Evolutionary conservation across 768 basidiomycete genomes (phyloP).

Genomic region (Leccinum truebloodii): DNA sequence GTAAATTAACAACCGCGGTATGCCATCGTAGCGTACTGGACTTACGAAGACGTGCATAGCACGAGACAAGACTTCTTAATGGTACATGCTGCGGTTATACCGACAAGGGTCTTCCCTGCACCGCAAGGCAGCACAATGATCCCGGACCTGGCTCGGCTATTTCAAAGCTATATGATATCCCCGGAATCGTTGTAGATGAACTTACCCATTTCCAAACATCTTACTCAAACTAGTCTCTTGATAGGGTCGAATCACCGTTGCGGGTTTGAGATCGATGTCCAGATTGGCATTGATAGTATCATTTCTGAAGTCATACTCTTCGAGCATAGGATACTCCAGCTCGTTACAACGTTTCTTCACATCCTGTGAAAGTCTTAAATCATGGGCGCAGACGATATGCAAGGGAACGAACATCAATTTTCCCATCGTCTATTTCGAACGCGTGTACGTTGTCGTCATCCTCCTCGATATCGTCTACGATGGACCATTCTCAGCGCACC

Average conservation of each 20-base stretch:
- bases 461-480: slow-evolving; percentile 90
- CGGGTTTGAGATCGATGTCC: slow-evolving; percentile 97
- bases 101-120: slow-evolving; percentile 97
- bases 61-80: slow-evolving; percentile 99
- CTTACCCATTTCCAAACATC: slow-evolving; percentile 99
- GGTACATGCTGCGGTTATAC: slow-evolving; percentile 99
- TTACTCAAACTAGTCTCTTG: slow-evolving; percentile 98
- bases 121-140: slow-evolving; percentile 99
- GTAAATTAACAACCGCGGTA: slow-evolving; percentile 6
- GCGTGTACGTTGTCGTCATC: slow-evolving; percentile 97
- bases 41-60: slow-evolving; percentile 96
- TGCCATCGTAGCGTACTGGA: slow-evolving; percentile 15
- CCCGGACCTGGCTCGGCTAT: slow-evolving; percentile 92
- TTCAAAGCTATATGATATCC: slow-evolving; percentile 9
- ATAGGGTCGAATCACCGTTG: slow-evolving; percentile 96
- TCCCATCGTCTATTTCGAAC: slow-evolving; percentile 91
- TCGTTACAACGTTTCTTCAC: slow-evolving; percentile 97
- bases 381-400: background rate
- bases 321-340: slow-evolving; percentile 95
- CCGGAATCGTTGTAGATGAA: background rate
- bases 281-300: slow-evolving; percentile 95
- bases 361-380: slow-evolving; percentile 51
- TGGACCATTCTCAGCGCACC: background rate
- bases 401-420: slow-evolving; percentile 76
- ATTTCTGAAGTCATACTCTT: slow-evolving; percentile 99